Conservation (phyloP, 1,139 yeast genomes). For the Torulaspora globosa region DNA sequence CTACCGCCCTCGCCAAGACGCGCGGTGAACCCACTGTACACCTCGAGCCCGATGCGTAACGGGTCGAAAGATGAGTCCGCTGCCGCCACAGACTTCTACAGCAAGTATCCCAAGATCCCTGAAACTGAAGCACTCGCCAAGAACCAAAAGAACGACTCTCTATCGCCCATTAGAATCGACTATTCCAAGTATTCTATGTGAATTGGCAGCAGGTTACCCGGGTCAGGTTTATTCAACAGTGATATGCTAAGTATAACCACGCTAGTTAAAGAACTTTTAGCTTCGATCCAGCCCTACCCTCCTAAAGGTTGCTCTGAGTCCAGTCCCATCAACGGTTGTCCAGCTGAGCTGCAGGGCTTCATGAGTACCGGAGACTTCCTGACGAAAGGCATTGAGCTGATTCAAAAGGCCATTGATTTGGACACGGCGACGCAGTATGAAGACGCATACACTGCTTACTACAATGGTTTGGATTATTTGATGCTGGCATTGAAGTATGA, state of each 20-base stretch:
- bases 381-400: constrained; percentile 87
- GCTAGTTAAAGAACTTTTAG: background rate
- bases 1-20: constrained; percentile 36
- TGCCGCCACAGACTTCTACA: constrained; percentile 23
- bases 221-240: background rate
- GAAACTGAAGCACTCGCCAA: constrained; percentile 30
- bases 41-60: constrained; percentile 36
- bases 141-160: constrained; percentile 20
- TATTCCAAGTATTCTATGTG: constrained; percentile 29
- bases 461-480: constrained; percentile 88
- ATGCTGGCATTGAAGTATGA: constrained; percentile 97
- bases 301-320: background rate
- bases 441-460: constrained; percentile 90
- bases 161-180: constrained; percentile 34
- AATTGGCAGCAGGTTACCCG: constrained; percentile 13
- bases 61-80: constrained; percentile 5
- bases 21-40: constrained; percentile 33
- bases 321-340: background rate
- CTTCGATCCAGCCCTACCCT: background rate
- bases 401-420: constrained; percentile 91
- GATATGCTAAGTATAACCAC: constrained; percentile 4
- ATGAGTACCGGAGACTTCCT: constrained; percentile 76
- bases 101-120: constrained; percentile 35
- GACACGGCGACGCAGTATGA: constrained; percentile 89
- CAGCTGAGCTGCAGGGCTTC: background rate